phyloP scores from a whole-genome alignment of 371 early-diverging fungal species.

The Apophysomyces variabilis region DNA sequence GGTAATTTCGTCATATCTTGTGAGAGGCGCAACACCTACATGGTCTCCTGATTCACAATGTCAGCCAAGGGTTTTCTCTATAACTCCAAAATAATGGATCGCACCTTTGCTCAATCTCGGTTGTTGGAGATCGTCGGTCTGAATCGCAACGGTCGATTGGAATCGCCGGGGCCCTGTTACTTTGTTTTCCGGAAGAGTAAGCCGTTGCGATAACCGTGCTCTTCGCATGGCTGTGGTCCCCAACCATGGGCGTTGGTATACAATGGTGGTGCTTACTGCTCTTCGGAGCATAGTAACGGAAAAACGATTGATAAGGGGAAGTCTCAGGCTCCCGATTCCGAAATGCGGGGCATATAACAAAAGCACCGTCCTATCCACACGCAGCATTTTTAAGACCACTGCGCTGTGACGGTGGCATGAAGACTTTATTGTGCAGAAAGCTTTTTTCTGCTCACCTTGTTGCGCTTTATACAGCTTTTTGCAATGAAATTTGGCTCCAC shows the following conservation, averaged over 20 bases:
- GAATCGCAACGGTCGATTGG: background rate
- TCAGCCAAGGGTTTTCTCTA: background rate
- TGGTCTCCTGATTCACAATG: background rate
- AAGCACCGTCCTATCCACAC: background rate
- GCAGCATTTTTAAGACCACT: background rate
- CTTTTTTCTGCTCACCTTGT: background rate
- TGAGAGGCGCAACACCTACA: conserved; percentile 16
- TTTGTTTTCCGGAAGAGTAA: background rate
- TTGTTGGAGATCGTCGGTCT: background rate
- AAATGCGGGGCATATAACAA: conserved; percentile 1
- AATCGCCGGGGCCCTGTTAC: background rate
- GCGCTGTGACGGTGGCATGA: background rate
- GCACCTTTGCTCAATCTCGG: background rate
- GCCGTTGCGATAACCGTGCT: background rate
- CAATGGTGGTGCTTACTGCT: background rate
- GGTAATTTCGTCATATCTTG: conserved; percentile 24
- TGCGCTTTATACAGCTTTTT: background rate
- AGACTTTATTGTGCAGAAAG: background rate
- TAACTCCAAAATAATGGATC: background rate
- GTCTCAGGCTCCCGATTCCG: background rate
- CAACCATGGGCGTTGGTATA: background rate
- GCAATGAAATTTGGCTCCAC: background rate
- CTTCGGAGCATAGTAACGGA: background rate
- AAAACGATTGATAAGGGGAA: background rate
- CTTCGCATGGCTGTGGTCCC: background rate